Evolutionary conservation across 2,329 filamentous ascomycete genomes (phyloP), one percentile per base, ranked within the genome.

Genomic region (Penicillium olsonii): DNA sequence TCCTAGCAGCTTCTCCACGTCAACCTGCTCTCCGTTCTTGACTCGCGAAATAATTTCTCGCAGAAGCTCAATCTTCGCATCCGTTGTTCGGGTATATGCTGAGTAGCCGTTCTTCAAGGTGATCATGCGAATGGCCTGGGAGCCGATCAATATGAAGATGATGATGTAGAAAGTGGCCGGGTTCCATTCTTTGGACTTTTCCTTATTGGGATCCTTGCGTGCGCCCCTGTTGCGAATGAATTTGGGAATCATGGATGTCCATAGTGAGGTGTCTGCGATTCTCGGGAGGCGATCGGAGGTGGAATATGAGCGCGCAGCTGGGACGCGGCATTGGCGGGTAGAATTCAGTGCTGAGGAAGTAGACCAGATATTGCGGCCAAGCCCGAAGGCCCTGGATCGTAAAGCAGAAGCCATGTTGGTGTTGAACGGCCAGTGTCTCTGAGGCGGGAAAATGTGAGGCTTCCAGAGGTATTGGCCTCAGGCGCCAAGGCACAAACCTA

Each of bases 111-210:
- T 88, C 62, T 86, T 87, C 62, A 97, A 69, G 29, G 85, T 80
- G 64, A 99, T 87, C 79, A 94, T 88, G 63, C 96, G 89, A 61
- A 99, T 96, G 12, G 92, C 89, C 79, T 96, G 95, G 54, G 90
- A 96, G 4, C 95, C 95, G 56, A 97, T 92, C 55, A 97, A 80
- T 34, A 91, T 77, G 64, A 91, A 91, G 55, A 92, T 89, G 61
- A 85, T 77, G 59, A 92, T 89, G 69, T 86, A 94, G 64, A 90
- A 92, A 0, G 86, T 91, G 17, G 87, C 87, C 2, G 89, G 88
- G 60, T 92, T 92, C 85, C 87, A 89, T 59, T 84, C 82, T 64
- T 82, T 86, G 14, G 79, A 74, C 56, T 78, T 81, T 27, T 56
- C 42, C 3, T 58, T 19, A 4, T 55, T 74, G 70, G 62, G 56